phyloP scores from a whole-genome alignment of 192 early-diverging fungal genomes.

The Coemansia sp. region DNA sequence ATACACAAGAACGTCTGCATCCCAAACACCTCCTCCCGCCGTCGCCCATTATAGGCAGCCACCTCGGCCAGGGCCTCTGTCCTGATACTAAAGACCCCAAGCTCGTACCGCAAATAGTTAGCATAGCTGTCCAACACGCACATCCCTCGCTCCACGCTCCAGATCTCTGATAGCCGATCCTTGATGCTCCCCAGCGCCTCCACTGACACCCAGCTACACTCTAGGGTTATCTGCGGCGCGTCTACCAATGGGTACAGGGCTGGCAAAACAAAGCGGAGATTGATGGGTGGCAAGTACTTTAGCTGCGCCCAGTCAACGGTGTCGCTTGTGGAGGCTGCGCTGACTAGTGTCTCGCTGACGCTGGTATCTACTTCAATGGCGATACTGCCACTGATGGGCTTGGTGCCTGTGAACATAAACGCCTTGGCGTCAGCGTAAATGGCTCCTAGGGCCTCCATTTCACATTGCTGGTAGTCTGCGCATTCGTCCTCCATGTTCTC shows the following conservation, averaged over 20 bases:
- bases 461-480: slow-evolving; percentile 18
- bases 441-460: slow-evolving; percentile 23
- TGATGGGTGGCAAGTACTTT: slow-evolving; percentile 11
- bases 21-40: slow-evolving; percentile 6
- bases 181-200: neutral
- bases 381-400: neutral
- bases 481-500: slow-evolving; percentile 12
- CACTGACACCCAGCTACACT: slow-evolving; percentile 16
- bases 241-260: slow-evolving; percentile 5
- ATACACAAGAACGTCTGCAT: slow-evolving; percentile 11
- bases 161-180: neutral
- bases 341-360: neutral
- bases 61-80: neutral
- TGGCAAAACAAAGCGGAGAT: slow-evolving; percentile 11
- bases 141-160: slow-evolving; percentile 12
- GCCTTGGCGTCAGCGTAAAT: slow-evolving; percentile 8
- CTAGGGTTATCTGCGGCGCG: slow-evolving; percentile 4
- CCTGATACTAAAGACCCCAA: neutral
- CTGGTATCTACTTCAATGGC: slow-evolving; percentile 6
- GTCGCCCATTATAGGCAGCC: neutral
- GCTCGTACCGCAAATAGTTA: slow-evolving; percentile 5
- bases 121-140: slow-evolving; percentile 22
- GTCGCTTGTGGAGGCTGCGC: neutral
- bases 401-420: neutral
- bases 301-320: neutral